Percentiles rank a stretch among this genome's conserved stretches.
phyloP scores from a whole-genome alignment of 2,329 filamentous ascomycete genomes.

The Venturia nashicola region DNA sequence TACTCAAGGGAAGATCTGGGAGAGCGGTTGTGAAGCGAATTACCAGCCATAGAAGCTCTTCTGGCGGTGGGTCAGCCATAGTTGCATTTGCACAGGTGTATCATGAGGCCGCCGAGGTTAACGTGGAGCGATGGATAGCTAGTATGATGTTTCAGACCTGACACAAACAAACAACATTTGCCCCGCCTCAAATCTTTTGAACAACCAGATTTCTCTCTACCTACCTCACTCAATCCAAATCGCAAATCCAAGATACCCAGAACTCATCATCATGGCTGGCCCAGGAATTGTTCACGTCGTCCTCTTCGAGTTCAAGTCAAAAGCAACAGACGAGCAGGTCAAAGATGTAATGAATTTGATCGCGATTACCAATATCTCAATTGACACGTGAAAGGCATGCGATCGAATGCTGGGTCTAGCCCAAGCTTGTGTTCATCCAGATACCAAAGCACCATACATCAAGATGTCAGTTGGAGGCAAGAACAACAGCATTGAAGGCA shows the following conservation, averaged over 20 bases:
- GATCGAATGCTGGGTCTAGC: slow-evolving; percentile 44
- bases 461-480: slow-evolving; percentile 44
- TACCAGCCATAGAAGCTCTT: slow-evolving; percentile 54
- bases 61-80: slow-evolving; percentile 17
- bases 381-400: slow-evolving; percentile 34
- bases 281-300: slow-evolving; percentile 50
- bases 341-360: slow-evolving; percentile 36
- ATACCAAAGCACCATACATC: slow-evolving; percentile 48
- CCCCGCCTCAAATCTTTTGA: not conserved
- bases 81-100: not conserved
- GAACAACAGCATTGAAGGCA: slow-evolving; percentile 50
- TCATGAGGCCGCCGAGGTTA: not conserved
- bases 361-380: not conserved
- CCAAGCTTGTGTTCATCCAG: slow-evolving; percentile 47
- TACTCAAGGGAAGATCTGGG: slow-evolving; percentile 69
- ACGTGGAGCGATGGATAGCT: not conserved
- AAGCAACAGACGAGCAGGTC: slow-evolving; percentile 35
- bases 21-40: slow-evolving; percentile 83
- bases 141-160: not conserved
- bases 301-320: slow-evolving; percentile 51
- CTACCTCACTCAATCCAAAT: not conserved
- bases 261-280: slow-evolving; percentile 35
- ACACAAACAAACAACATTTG: not conserved
- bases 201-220: not conserved
- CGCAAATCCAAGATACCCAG: not conserved